These are phyloP conservation scores for Starmerella bombicola DNA, from an alignment of 805 yeast genomes.

Conservation along the genomic window DNA sequence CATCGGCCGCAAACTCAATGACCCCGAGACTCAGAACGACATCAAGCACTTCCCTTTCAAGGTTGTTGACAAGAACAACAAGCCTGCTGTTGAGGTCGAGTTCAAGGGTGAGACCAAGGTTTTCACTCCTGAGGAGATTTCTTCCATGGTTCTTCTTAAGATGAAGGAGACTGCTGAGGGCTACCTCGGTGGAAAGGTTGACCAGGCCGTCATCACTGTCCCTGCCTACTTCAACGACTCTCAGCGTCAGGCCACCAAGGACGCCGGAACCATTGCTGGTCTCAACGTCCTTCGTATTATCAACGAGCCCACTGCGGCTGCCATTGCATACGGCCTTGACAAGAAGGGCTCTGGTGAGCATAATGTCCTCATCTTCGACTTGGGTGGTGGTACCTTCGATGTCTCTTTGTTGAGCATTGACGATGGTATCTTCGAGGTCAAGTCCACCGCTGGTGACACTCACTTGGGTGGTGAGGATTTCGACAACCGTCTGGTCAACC, in stretches of 20 bases:
- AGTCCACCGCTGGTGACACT: slow-evolving; percentile 86
- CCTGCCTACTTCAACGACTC: slow-evolving; percentile 97
- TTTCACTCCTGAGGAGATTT: slow-evolving; percentile 89
- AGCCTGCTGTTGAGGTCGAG: slow-evolving; percentile 79
- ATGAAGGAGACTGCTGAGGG: slow-evolving; percentile 93
- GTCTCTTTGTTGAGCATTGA: slow-evolving; percentile 85
- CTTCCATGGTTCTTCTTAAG: slow-evolving; percentile 82
- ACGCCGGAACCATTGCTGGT: slow-evolving; percentile 94
- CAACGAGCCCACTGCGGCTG: slow-evolving; percentile 97
- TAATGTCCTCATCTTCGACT: slow-evolving; percentile 84
- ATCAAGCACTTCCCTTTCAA: slow-evolving; percentile 83
- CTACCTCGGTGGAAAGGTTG: slow-evolving; percentile 69
- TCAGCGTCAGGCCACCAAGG: slow-evolving; percentile 97
- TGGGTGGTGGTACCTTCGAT: slow-evolving; percentile 99
- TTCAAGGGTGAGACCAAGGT: slow-evolving; percentile 76
- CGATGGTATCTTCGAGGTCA: slow-evolving; percentile 93
- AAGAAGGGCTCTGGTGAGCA: slow-evolving; percentile 58
- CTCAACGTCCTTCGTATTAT: slow-evolving; percentile 87
- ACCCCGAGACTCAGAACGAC: slow-evolving; percentile 66
- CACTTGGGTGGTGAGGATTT: slow-evolving; percentile 99
- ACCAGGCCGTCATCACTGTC: slow-evolving; percentile 89
- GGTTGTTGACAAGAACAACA: slow-evolving; percentile 63
- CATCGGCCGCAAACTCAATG: slow-evolving; percentile 72
- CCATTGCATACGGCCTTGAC: slow-evolving; percentile 92
- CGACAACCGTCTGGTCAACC: slow-evolving; percentile 90